A percentile compares a stretch with the other conserved stretches of the same genome.
These are phyloP conservation scores for Breynia disticha DNA, from an alignment of 441 rosid genomes.

Conservation along the genomic window DNA sequence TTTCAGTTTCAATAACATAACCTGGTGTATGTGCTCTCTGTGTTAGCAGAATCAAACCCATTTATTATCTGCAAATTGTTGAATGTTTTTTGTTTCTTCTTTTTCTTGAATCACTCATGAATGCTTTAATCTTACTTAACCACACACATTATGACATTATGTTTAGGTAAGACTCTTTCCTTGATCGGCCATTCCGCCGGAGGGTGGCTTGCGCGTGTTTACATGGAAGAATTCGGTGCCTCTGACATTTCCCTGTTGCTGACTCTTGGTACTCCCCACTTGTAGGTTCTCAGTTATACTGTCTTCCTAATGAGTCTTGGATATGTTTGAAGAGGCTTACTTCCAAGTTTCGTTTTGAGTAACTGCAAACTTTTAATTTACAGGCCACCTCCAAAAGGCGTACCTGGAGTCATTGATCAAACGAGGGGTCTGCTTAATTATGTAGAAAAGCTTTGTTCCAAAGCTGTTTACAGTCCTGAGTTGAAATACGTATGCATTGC, in stretches of 20 bases:
- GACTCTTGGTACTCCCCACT: slow-evolving; percentile 96
- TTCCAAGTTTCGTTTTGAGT: too few relatives aligned
- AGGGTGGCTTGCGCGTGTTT: slow-evolving; percentile 95
- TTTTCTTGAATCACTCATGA: too few relatives aligned
- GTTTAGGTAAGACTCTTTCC: slow-evolving; percentile 50
- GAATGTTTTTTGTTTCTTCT: background rate
- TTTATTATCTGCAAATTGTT: too few relatives aligned
- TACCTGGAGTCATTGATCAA: slow-evolving; percentile 77
- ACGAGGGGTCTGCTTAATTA: slow-evolving; percentile 84
- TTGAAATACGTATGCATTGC: slow-evolving; percentile 81
- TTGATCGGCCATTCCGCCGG: slow-evolving; percentile 93
- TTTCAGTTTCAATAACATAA: background rate
- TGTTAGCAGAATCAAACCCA: too few relatives aligned
- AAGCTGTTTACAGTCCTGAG: slow-evolving; percentile 66
- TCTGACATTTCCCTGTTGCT: slow-evolving; percentile 57
- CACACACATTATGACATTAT: slow-evolving; percentile 3
- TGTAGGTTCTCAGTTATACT: slow-evolving; percentile 43
- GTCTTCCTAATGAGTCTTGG: slow-evolving; percentile 3
- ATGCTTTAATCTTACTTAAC: background rate
- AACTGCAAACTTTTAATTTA: background rate
- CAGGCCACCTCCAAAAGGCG: slow-evolving; percentile 89
- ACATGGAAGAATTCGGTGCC: slow-evolving; percentile 68
- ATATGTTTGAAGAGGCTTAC: background rate
- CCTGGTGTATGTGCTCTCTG: too few relatives aligned
- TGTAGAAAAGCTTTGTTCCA: slow-evolving; percentile 56